Conservation (phyloP, 1,284 basidiomycete genomes). For the Puccinia sorghi region DNA sequence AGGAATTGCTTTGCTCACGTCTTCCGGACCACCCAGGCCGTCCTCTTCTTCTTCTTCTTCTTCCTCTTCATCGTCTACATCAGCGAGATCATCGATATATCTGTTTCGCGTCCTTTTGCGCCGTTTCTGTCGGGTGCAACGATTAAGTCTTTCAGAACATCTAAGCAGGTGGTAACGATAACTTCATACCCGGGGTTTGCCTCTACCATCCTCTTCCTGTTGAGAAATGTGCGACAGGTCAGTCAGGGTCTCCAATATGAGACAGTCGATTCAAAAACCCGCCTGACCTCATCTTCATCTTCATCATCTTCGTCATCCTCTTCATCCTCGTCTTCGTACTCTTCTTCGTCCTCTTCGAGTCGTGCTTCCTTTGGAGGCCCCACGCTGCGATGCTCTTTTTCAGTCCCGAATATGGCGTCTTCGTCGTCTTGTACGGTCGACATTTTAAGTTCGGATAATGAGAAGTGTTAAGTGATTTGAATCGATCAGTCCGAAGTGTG, state of each 20-base stretch:
- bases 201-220: conserved; percentile 43
- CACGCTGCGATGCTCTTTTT: not conserved
- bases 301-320: conserved; percentile 65
- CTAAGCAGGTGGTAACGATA: not conserved
- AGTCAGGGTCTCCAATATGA: conserved; percentile 40
- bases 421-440: conserved; percentile 8
- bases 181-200: conserved; percentile 40
- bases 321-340: conserved; percentile 53
- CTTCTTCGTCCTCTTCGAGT: conserved; percentile 54
- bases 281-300: conserved; percentile 63
- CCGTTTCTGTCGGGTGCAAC: conserved; percentile 45
- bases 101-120: conserved; percentile 52
- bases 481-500: no score
- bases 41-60: conserved; percentile 52
- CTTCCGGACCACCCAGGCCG: conserved; percentile 48
- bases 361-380: not conserved
- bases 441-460: not conserved
- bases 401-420: conserved; percentile 16
- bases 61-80: conserved; percentile 52
- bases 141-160: conserved; percentile 5
- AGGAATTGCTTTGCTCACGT: conserved; percentile 19
- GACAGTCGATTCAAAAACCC: conserved; percentile 50
- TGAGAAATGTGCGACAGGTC: conserved; percentile 37
- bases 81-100: conserved; percentile 53
- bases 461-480: not conserved